Evolutionary conservation across 1,284 basidiomycete genomes (phyloP).

Genomic region (Rhodotorula sp.): DNA sequence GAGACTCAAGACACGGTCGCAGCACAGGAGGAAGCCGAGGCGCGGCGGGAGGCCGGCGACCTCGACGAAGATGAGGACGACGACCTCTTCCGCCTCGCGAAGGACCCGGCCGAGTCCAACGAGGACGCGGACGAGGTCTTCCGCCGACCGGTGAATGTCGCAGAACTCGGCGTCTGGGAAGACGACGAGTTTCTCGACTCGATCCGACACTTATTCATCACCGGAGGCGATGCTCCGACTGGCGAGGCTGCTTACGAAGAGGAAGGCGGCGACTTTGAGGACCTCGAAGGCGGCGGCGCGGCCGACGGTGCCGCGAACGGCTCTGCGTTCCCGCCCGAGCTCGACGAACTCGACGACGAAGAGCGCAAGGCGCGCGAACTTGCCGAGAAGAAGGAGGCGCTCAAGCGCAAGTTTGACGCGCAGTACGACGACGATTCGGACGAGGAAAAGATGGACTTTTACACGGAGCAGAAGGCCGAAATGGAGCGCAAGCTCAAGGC

Average conservation of each 20-base stretch:
- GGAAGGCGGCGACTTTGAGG: slow-evolving; percentile 55
- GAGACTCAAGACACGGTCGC: slow-evolving; percentile 43
- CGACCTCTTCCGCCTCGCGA: slow-evolving; percentile 47
- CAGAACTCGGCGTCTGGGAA: slow-evolving; percentile 71
- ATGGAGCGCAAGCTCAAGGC: slow-evolving; percentile 80
- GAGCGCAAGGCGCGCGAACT: slow-evolving; percentile 60
- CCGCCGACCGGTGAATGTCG: slow-evolving; percentile 41
- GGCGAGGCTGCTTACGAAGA: slow-evolving; percentile 53
- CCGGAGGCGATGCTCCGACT: slow-evolving; percentile 57
- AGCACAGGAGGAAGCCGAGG: slow-evolving; percentile 44
- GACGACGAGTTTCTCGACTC: slow-evolving; percentile 81
- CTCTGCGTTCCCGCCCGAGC: slow-evolving; percentile 27
- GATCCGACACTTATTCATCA: slow-evolving; percentile 87
- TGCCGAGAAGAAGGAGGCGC: slow-evolving; percentile 80
- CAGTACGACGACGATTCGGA: slow-evolving; percentile 88
- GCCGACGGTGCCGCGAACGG: slow-evolving; percentile 46
- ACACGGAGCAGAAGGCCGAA: slow-evolving; percentile 87
- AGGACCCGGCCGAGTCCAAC: slow-evolving; percentile 40
- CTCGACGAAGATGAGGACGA: slow-evolving; percentile 43
- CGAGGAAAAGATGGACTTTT: slow-evolving; percentile 73
- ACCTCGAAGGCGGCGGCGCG: slow-evolving; percentile 51
- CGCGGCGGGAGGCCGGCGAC: slow-evolving; percentile 45
- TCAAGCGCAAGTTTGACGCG: slow-evolving; percentile 95
- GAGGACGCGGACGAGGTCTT: slow-evolving; percentile 61
- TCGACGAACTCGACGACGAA: slow-evolving; percentile 30